A percentile compares a stretch with the other conserved stretches of the same genome.
Evolutionary conservation across 83 land plant species (phyloP).

Genomic region (Thuja plicata): DNA sequence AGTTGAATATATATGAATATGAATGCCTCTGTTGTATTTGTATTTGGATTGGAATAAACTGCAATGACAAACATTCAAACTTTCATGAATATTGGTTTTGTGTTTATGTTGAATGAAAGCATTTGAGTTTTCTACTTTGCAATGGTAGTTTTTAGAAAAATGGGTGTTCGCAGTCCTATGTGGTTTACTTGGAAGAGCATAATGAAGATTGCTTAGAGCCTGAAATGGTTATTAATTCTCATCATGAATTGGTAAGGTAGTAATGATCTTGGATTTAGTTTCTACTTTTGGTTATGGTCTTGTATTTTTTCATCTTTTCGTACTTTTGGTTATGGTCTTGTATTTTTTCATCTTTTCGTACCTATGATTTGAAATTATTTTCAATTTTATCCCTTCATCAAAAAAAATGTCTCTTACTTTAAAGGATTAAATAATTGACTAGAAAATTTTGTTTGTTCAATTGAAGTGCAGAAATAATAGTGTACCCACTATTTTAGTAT

Average conservation of each 20-base stretch:
- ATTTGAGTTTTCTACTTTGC: not conserved
- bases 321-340: too few species aligned
- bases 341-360: too few species aligned
- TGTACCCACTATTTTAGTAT: too few species aligned
- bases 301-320: too few species aligned
- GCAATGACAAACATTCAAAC: not conserved
- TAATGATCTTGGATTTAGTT: not conserved
- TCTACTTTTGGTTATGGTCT: too few species aligned
- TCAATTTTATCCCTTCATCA: too few species aligned
- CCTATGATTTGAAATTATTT: too few species aligned
- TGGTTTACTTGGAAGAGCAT: slow-evolving; percentile 30
- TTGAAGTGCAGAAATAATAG: too few species aligned
- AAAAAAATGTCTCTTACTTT: too few species aligned
- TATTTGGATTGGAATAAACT: not conserved
- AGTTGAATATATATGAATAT: not conserved
- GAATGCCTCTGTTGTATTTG: not conserved
- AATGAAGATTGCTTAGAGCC: not conserved
- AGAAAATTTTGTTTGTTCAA: too few species aligned
- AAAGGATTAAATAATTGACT: too few species aligned
- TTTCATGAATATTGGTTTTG: not conserved
- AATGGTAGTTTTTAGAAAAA: not conserved
- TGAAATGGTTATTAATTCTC: not conserved
- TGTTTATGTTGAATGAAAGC: not conserved
- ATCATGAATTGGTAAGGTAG: slow-evolving; percentile 20
- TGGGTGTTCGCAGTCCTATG: slow-evolving; percentile 18